A percentile compares a stretch with the other conserved stretches of the same genome.
Evolutionary conservation across 805 yeast genomes (phyloP).

Genomic region (Peterozyma xylosa): DNA sequence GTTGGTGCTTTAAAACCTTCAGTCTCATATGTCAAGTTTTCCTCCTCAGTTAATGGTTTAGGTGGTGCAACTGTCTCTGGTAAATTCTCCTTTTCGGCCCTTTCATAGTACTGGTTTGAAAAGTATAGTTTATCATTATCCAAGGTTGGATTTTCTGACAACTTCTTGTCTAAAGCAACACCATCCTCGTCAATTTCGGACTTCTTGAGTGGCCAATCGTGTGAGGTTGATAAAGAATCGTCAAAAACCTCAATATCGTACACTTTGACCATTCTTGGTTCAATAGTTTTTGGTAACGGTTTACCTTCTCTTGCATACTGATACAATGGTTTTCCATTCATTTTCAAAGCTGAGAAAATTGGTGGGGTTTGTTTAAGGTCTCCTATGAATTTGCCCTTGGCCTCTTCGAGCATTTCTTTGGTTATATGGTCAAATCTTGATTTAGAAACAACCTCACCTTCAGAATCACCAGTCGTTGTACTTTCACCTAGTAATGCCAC

Average conservation of each 20-base stretch:
- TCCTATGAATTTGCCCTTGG: conserved; percentile 68
- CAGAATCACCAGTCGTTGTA: conserved; percentile 91
- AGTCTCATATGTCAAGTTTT: conserved; percentile 26
- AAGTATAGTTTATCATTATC: conserved; percentile 56
- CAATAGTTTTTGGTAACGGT: conserved; percentile 79
- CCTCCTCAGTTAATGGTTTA: conserved; percentile 28
- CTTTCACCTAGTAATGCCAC: conserved; percentile 82
- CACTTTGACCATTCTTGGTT: conserved; percentile 64
- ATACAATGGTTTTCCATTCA: conserved; percentile 90
- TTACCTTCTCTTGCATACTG: conserved; percentile 88
- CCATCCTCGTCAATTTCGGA: conserved; percentile 43
- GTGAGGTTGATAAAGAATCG: conserved; percentile 48
- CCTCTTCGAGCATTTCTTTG: conserved; percentile 37
- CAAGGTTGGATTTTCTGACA: conserved; percentile 42
- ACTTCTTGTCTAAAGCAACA: conserved; percentile 28
- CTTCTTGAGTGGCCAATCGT: conserved; percentile 38
- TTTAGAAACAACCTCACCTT: conserved; percentile 68
- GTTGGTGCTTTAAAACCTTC: conserved; percentile 48
- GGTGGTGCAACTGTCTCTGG: conserved; percentile 32
- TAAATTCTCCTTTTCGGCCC: conserved; percentile 30
- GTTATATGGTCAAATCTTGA: conserved; percentile 53
- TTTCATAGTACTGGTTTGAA: conserved; percentile 46
- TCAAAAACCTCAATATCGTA: conserved; percentile 42
- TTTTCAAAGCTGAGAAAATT: conserved; percentile 85
- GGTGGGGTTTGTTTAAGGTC: conserved; percentile 88